phyloP scores from a whole-genome alignment of 805 yeast species.

The Ogataea methylovora region DNA sequence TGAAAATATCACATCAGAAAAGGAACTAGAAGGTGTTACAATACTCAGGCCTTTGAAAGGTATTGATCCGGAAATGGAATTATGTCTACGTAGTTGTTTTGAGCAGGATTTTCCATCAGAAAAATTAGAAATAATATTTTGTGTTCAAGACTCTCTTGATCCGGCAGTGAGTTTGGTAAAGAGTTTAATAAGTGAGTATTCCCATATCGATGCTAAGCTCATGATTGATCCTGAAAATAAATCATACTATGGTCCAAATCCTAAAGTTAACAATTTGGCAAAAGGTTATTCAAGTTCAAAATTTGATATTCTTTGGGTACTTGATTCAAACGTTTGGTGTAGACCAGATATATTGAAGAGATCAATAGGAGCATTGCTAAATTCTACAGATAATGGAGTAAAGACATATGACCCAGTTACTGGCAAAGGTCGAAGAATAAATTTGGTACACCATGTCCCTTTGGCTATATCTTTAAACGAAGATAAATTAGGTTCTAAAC shows the following conservation, averaged over 20 bases:
- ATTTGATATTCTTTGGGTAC: slow-evolving; percentile 72
- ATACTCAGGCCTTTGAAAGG: slow-evolving; percentile 82
- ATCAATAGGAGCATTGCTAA: slow-evolving; percentile 46
- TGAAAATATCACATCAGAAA: slow-evolving; percentile 13
- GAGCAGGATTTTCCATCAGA: slow-evolving; percentile 56
- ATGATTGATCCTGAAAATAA: slow-evolving; percentile 32
- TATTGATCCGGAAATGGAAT: slow-evolving; percentile 63
- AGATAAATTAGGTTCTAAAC: slow-evolving; percentile 46
- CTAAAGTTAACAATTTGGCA: slow-evolving; percentile 81
- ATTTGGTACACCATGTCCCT: slow-evolving; percentile 79
- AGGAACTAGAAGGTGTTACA: slow-evolving; percentile 57
- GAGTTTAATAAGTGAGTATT: slow-evolving; percentile 42
- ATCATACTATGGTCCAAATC: slow-evolving; percentile 72
- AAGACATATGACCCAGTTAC: slow-evolving; percentile 13
- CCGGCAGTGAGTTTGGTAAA: slow-evolving; percentile 55
- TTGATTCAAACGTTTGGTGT: slow-evolving; percentile 83
- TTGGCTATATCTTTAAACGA: slow-evolving; percentile 34
- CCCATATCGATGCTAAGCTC: slow-evolving; percentile 50
- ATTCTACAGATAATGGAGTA: slow-evolving; percentile 46
- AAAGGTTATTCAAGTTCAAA: slow-evolving; percentile 67
- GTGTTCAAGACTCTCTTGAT: slow-evolving; percentile 60
- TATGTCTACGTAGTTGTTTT: slow-evolving; percentile 63
- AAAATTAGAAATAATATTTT: slow-evolving; percentile 63
- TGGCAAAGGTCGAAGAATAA: slow-evolving; percentile 33
- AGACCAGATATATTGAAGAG: slow-evolving; percentile 55